A percentile compares a stretch with the other conserved stretches of the same genome.
Conservation (phyloP, 164 flowering plant species). For the Chimonanthus praecox region DNA sequence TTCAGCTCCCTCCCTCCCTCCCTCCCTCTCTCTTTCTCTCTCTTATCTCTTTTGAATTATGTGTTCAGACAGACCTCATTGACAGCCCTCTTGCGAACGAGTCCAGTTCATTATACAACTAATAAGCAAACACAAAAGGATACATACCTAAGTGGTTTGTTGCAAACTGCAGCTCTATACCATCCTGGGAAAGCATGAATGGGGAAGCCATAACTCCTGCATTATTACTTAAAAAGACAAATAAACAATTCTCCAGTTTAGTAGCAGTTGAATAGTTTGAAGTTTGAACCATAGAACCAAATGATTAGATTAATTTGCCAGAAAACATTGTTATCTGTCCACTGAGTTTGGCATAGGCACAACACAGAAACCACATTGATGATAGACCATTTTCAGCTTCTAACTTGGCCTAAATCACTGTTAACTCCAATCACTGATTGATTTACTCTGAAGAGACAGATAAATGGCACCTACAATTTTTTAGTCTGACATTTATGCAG, state of each 20-base stretch:
- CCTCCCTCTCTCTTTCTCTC: no score
- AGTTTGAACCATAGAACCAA: not conserved
- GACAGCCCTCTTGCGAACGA: no score
- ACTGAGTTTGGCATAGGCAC: not conserved
- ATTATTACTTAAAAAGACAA: slow-evolving; percentile 47
- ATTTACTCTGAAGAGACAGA: no score
- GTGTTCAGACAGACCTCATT: no score
- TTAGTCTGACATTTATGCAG: not conserved
- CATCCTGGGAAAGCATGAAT: slow-evolving; percentile 56
- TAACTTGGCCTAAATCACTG: not conserved
- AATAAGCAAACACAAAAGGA: not conserved
- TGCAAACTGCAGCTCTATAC: slow-evolving; percentile 68
- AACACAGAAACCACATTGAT: not conserved
- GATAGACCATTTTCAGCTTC: not conserved
- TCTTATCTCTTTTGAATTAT: no score
- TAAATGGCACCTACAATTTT: no score
- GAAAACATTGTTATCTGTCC: not conserved
- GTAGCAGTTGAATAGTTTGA: not conserved
- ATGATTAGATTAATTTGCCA: not conserved
- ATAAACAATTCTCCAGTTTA: not conserved
- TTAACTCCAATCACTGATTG: not conserved
- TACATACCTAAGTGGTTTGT: slow-evolving; percentile 62
- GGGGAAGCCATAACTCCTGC: slow-evolving; percentile 70
- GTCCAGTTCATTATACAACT: no score
- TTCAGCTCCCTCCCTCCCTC: no score